Evolutionary conservation across 2,329 filamentous ascomycete species (phyloP).

Genomic region (Fragosphaeria purpurea): DNA sequence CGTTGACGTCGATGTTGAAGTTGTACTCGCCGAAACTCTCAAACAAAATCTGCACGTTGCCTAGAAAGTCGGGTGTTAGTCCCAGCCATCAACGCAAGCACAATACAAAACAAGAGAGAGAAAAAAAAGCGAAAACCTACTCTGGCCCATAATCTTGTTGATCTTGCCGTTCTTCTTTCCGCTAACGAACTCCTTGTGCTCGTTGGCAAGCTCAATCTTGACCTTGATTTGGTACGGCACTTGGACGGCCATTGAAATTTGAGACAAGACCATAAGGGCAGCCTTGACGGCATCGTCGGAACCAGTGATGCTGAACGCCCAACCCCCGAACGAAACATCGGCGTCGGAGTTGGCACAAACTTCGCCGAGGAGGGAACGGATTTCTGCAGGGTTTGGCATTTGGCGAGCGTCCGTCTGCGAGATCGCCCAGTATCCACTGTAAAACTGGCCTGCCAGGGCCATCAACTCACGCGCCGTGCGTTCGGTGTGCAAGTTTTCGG

Average conservation of each 20-base stretch:
- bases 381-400: conserved; percentile 57
- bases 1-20: conserved; percentile 98
- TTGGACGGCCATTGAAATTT: conserved; percentile 79
- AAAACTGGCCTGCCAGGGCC: conserved; percentile 92
- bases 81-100: too few species aligned
- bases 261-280: conserved; percentile 87
- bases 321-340: conserved; percentile 87
- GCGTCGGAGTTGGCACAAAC: conserved; percentile 95
- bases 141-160: conserved; percentile 99
- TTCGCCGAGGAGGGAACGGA: conserved; percentile 84
- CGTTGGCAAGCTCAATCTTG: conserved; percentile 97
- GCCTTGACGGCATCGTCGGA: conserved; percentile 95
- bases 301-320: conserved; percentile 87
- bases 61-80: conserved; percentile 24
- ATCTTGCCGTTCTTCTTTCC: conserved; percentile 99
- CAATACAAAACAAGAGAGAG: too few species aligned
- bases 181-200: conserved; percentile 98
- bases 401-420: conserved; percentile 61
- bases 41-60: conserved; percentile 97
- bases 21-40: conserved; percentile 99
- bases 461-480: conserved; percentile 92
- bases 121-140: conserved; percentile 29
- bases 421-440: conserved; percentile 93
- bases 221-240: conserved; percentile 89
- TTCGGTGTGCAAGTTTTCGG: conserved; percentile 88